A percentile compares a stretch with the other conserved stretches of the same genome.
These are phyloP conservation scores for Talaromyces islandicus DNA, from an alignment of 2,329 filamentous ascomycete genomes.

Conservation along the genomic window DNA sequence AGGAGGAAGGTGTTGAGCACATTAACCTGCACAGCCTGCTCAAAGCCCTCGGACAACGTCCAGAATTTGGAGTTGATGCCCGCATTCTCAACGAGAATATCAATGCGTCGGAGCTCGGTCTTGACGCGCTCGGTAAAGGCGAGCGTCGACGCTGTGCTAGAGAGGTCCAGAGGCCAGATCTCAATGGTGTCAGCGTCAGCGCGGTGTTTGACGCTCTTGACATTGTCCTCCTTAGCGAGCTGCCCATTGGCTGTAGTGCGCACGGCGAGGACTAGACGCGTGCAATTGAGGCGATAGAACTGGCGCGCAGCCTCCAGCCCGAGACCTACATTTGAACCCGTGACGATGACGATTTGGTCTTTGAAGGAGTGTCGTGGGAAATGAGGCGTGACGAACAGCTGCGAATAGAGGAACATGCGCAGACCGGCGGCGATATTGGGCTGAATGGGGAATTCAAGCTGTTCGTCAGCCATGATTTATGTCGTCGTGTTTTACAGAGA, in stretches of 20 bases:
- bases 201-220: background rate
- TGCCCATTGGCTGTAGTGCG: conserved; percentile 41
- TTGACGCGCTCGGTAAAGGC: background rate
- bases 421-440: background rate
- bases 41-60: conserved; percentile 37
- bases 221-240: conserved; percentile 20
- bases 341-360: conserved; percentile 42
- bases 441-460: conserved; percentile 1
- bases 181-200: background rate
- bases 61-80: background rate
- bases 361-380: conserved; percentile 11
- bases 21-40: conserved; percentile 48
- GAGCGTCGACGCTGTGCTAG: background rate
- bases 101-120: background rate
- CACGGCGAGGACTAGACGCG: conserved; percentile 43
- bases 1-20: conserved; percentile 50
- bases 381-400: conserved; percentile 1
- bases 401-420: conserved; percentile 1
- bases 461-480: background rate
- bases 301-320: conserved; percentile 41
- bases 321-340: conserved; percentile 45
- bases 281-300: conserved; percentile 34
- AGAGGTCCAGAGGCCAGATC: conserved; percentile 1
- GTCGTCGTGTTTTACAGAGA: background rate
- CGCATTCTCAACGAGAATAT: background rate